Conservation (phyloP, 495 filamentous ascomycete genomes). For the Penicillium malachiteum region DNA sequence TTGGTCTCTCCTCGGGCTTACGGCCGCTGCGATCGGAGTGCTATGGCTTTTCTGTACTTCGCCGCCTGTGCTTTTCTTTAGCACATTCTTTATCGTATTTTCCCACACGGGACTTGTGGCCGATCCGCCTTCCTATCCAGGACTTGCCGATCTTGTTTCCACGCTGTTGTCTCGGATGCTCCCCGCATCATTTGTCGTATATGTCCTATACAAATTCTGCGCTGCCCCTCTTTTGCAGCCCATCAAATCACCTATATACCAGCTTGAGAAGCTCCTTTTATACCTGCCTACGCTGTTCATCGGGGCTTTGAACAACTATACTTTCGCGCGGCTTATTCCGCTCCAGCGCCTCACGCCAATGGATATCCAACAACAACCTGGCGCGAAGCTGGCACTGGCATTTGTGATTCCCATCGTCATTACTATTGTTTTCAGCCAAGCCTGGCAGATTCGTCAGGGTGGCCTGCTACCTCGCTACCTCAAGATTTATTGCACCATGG, state of each 20-base stretch:
- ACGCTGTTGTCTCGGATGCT: constrained; percentile 69
- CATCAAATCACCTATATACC: constrained; percentile 56
- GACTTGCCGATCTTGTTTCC: constrained; percentile 63
- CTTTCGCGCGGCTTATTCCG: constrained; percentile 74
- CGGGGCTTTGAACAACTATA: constrained; percentile 79
- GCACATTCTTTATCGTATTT: constrained; percentile 70
- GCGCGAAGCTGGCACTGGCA: constrained; percentile 68
- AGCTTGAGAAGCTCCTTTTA: constrained; percentile 69
- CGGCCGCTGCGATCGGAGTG: constrained; percentile 61
- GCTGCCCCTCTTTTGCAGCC: constrained; percentile 52
- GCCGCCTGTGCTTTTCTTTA: constrained; percentile 67
- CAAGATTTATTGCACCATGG: constrained; percentile 67
- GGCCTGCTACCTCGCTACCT: constrained; percentile 68
- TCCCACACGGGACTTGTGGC: constrained; percentile 76
- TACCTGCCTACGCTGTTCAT: constrained; percentile 77
- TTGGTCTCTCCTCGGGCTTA: constrained; percentile 74
- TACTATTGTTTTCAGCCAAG: constrained; percentile 61
- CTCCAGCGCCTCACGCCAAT: constrained; percentile 74
- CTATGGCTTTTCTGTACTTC: constrained; percentile 70
- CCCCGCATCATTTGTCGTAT: constrained; percentile 72
- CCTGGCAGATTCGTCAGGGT: constrained; percentile 72
- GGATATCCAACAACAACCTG: constrained; percentile 75
- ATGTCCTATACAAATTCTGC: constrained; percentile 73
- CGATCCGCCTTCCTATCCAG: constrained; percentile 63
- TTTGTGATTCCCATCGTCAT: constrained; percentile 64